Conservation (phyloP, 2,329 filamentous ascomycete species). For the Nigrospora oryzae region DNA sequence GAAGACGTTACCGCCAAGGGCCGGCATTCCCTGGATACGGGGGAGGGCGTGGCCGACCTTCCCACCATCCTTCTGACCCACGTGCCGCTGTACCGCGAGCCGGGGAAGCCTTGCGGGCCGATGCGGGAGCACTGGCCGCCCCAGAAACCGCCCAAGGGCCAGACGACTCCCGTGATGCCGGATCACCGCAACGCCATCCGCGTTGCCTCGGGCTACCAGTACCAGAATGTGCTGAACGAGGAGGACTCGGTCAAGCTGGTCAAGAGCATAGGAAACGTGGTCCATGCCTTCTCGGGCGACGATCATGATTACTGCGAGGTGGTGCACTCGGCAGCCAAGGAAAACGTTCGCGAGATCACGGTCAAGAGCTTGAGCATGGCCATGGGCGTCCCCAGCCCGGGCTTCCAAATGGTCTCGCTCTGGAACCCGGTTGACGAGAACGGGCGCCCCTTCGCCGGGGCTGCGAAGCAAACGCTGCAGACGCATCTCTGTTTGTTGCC, state of each 20-base stretch:
- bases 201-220: slow-evolving; percentile 79
- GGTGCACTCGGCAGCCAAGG: slow-evolving; percentile 62
- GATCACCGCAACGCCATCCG: slow-evolving; percentile 73
- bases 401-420: slow-evolving; percentile 79
- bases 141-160: slow-evolving; percentile 49
- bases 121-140: slow-evolving; percentile 78
- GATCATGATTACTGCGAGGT: slow-evolving; percentile 98
- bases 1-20: slow-evolving; percentile 34
- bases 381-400: slow-evolving; percentile 85
- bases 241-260: slow-evolving; percentile 69
- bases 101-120: slow-evolving; percentile 81
- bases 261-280: slow-evolving; percentile 70
- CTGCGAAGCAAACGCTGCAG: slow-evolving; percentile 57
- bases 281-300: slow-evolving; percentile 86
- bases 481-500: slow-evolving; percentile 87
- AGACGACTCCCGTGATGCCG: slow-evolving; percentile 40
- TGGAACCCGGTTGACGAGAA: slow-evolving; percentile 77
- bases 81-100: slow-evolving; percentile 76
- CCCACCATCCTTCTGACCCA: slow-evolving; percentile 87
- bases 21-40: slow-evolving; percentile 29
- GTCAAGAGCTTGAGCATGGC: slow-evolving; percentile 94
- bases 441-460: slow-evolving; percentile 36
- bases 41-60: slow-evolving; percentile 49
- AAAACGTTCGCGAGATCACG: slow-evolving; percentile 71
- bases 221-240: slow-evolving; percentile 84